These are phyloP conservation scores for Cymbopogon citratus DNA, from an alignment of 176 grass and related monocot species.

Conservation along the genomic window DNA sequence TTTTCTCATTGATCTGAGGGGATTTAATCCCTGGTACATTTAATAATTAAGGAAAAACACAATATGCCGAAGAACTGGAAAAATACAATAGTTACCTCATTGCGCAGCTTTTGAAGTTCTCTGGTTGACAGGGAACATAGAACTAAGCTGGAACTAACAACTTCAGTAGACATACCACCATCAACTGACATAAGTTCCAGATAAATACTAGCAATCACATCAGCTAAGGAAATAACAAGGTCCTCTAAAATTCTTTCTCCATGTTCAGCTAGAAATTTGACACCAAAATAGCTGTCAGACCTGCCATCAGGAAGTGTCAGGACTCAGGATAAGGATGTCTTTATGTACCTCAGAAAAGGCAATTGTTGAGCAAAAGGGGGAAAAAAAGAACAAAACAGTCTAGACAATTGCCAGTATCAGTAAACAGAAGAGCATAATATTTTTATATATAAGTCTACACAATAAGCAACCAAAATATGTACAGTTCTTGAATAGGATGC, in stretches of 20 bases:
- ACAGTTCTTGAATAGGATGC: too few relatives aligned
- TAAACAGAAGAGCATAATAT: too few relatives aligned
- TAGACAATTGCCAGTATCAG: too few relatives aligned
- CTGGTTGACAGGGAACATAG: conserved; percentile 80
- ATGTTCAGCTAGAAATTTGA: conserved; percentile 59
- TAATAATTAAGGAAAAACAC: too few relatives aligned
- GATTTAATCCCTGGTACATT: too few relatives aligned
- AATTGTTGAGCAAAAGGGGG: background rate
- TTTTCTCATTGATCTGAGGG: too few relatives aligned
- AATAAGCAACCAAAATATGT: too few relatives aligned
- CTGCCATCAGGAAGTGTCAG: conserved; percentile 35
- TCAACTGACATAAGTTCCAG: conserved; percentile 88
- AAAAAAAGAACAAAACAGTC: too few relatives aligned
- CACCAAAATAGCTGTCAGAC: conserved; percentile 55
- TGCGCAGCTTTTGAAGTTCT: conserved; percentile 77
- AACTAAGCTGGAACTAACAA: conserved; percentile 54
- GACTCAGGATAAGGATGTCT: conserved; percentile 14
- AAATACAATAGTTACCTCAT: conserved; percentile 59
- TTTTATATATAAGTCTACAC: too few relatives aligned
- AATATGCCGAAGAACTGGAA: too few relatives aligned
- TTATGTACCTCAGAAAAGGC: background rate
- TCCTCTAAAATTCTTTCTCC: conserved; percentile 77
- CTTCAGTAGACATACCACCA: conserved; percentile 53
- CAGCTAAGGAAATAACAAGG: conserved; percentile 79
- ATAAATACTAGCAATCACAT: conserved; percentile 76